Percentiles rank a stretch among this genome's conserved stretches.
phyloP scores from a whole-genome alignment of 1,139 yeast species.

The Candida smagusa region DNA sequence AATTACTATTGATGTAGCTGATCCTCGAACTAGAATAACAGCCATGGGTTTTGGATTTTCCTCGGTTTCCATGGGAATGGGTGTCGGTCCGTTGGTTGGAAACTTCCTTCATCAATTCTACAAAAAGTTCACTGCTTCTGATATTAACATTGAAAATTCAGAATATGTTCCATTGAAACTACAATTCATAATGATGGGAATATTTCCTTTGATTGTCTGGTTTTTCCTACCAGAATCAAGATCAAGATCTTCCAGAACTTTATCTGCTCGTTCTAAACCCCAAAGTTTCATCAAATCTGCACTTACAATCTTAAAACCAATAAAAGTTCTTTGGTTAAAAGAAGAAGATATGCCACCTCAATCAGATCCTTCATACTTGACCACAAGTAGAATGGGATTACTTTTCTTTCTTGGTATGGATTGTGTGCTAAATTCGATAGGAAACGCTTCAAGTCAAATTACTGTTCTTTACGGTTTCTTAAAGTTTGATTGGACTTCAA shows the following conservation, averaged over 20 bases:
- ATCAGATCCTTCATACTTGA: constrained; percentile 6
- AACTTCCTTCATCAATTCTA: neutral
- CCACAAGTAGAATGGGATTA: constrained; percentile 29
- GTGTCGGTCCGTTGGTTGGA: neutral
- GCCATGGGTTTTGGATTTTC: neutral
- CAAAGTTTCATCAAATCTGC: neutral
- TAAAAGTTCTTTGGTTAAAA: constrained; percentile 38
- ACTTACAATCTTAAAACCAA: constrained; percentile 42
- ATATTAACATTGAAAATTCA: neutral
- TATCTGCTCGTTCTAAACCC: too few relatives aligned
- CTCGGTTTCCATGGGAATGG: neutral
- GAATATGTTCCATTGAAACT: constrained; percentile 32
- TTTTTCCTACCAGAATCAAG: constrained; percentile 56
- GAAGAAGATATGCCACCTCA: constrained; percentile 26
- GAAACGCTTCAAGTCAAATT: constrained; percentile 37
- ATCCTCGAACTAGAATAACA: neutral
- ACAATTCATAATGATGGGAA: constrained; percentile 20
- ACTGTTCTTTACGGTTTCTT: constrained; percentile 57
- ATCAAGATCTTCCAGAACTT: constrained; percentile 3
- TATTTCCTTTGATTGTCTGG: constrained; percentile 27
- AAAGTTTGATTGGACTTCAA: constrained; percentile 57
- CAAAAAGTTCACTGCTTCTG: neutral
- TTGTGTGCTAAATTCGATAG: constrained; percentile 35
- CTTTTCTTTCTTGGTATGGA: constrained; percentile 47
- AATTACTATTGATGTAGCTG: neutral